Conservation (phyloP, 2,329 filamentous ascomycete species). For the Fusarium albidum region DNA sequence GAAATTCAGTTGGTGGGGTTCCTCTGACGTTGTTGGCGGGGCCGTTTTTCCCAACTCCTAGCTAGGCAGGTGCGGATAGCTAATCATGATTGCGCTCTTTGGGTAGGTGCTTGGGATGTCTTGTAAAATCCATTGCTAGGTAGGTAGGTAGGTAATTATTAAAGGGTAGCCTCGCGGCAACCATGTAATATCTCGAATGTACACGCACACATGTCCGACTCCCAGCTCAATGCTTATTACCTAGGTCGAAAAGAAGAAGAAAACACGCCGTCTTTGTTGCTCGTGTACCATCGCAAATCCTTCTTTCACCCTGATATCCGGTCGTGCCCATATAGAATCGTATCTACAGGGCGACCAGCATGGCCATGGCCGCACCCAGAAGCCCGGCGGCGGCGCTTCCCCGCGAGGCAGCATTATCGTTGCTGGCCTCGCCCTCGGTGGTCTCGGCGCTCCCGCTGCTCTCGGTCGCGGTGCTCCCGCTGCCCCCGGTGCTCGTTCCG, state of each 20-base stretch:
- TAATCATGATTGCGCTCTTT: constrained; percentile 6
- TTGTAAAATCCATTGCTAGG: no score
- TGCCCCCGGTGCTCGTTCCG: constrained; percentile 14
- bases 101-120: not conserved
- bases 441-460: constrained; percentile 2
- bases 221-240: constrained; percentile 12
- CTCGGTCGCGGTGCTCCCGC: constrained; percentile 2
- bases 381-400: constrained; percentile 32
- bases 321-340: no score
- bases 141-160: not conserved
- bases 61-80: no score
- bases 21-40: constrained; percentile 37
- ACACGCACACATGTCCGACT: constrained; percentile 23
- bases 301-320: not conserved
- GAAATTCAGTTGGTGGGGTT: constrained; percentile 32
- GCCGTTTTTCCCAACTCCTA: constrained; percentile 15
- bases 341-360: constrained; percentile 42
- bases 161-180: constrained; percentile 15
- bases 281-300: not conserved
- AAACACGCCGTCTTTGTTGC: not conserved
- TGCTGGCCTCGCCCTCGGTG: not conserved
- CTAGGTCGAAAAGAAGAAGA: constrained; percentile 7
- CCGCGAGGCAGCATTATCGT: constrained; percentile 18
- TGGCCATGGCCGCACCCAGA: constrained; percentile 40
- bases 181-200: constrained; percentile 9